Base-by-base conservation (phyloP, 768 basidiomycete genomes). In the Amanita phalloides region DNA sequence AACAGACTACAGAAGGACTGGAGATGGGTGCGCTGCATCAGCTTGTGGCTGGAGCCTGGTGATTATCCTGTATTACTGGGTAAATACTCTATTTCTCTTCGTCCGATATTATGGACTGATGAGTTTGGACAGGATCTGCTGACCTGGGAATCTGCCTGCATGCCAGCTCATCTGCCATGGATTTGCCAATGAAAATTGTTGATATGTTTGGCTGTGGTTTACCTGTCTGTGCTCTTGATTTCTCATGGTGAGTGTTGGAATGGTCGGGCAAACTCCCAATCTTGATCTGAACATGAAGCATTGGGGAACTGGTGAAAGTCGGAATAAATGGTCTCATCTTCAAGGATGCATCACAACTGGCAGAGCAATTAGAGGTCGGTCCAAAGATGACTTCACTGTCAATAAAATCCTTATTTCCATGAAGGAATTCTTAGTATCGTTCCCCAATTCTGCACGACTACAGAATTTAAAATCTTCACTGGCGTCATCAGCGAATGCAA, bases 171-270 rank as follows among this genome's bases (percentile, higher is more conserved):
- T 94, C 90, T 2, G 86, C 79, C 1, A 68, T 93, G 52, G 96
- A 99, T 66, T 71, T 99, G 50, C 96, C 96, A 2, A 99, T 99
- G 96, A 99, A 99, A 66, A 82, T 99, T 4, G 92, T 99, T 6
- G 96, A 99, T 65, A 97, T 98, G 95, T 97, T 98, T 69, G 96
- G 96, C 3, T 97, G 94, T 58, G 86, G 86, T 4, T 71, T 98
- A 51, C 95, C 95, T 0, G 96, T 97, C 6, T 87, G 94, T 55
- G 94, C 96, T 0, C 74, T 92, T 3, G 74, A 83, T 45, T 99
- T 95, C 61, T 68, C 74, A 38, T 95, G 90, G 93, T 94, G 55
- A n/a, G 79, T 58, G 10, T 28, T 53, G 26, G 45, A 20, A 37
- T 49, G 39, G 10, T 49, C 9, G 8, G 17, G 21, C 6, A 43